Conservation (phyloP, 305 asterid genomes). For the Fraxinus sp. region DNA sequence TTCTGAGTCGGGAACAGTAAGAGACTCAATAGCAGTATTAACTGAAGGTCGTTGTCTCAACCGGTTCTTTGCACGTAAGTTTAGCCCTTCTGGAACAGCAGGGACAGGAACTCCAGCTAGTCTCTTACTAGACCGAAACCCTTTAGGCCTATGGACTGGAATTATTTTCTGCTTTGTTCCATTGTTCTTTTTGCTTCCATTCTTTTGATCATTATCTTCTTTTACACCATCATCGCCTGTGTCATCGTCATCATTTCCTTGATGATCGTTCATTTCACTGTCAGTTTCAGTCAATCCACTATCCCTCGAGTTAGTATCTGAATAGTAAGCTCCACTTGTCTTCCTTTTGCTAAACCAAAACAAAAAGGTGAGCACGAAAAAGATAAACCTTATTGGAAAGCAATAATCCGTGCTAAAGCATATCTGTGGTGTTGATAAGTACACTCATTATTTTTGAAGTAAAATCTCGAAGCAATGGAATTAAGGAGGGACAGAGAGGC, state of each 20-base stretch:
- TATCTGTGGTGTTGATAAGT: neutral
- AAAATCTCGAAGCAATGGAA: neutral
- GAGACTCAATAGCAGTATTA: constrained; percentile 50
- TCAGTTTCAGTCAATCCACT: constrained; percentile 40
- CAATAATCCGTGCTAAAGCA: neutral
- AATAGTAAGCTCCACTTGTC: constrained; percentile 33
- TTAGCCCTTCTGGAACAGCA: constrained; percentile 39
- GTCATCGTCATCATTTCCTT: constrained; percentile 33
- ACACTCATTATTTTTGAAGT: neutral
- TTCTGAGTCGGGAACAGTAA: constrained; percentile 62
- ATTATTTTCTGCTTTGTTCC: constrained; percentile 27
- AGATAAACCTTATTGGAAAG: neutral
- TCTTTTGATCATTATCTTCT: constrained; percentile 26
- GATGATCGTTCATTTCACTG: constrained; percentile 19
- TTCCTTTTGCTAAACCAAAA: constrained; percentile 51
- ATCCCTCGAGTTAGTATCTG: constrained; percentile 32
- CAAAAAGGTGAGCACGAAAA: constrained; percentile 10
- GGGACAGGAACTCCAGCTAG: constrained; percentile 47
- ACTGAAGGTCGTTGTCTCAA: constrained; percentile 56
- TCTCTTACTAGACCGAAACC: constrained; percentile 43
- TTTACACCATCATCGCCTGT: constrained; percentile 33
- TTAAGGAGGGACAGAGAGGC: neutral
- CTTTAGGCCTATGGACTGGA: constrained; percentile 31
- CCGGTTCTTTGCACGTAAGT: constrained; percentile 50
- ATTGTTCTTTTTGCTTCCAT: constrained; percentile 12